phyloP scores from a whole-genome alignment of 1,284 basidiomycete species.

The Veloboletus limbatus region DNA sequence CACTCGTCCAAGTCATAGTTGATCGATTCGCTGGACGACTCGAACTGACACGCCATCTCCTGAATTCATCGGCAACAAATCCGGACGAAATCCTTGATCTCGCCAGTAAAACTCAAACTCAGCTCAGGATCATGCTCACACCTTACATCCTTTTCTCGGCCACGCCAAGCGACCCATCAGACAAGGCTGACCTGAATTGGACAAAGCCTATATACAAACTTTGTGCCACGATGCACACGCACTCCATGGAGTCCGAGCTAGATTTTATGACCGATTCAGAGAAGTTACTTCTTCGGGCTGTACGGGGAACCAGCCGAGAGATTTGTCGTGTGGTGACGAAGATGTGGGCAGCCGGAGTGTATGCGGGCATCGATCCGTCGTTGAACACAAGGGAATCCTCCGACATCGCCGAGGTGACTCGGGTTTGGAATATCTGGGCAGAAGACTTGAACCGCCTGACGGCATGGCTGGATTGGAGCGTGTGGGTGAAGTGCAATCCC shows the following conservation, averaged over 20 bases:
- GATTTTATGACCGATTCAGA: slow-evolving; percentile 37
- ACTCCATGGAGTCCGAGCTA: slow-evolving; percentile 18
- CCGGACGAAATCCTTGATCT: slow-evolving; percentile 8
- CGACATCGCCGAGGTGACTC: slow-evolving; percentile 3
- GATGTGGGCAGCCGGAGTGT: slow-evolving; percentile 43
- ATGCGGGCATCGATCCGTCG: slow-evolving; percentile 29
- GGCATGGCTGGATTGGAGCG: slow-evolving; percentile 42
- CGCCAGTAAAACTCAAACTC: slow-evolving; percentile 19
- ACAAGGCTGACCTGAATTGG: slow-evolving; percentile 23
- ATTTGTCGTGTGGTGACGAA: slow-evolving; percentile 46
- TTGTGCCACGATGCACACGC: slow-evolving; percentile 40
- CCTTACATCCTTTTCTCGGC: slow-evolving; percentile 20
- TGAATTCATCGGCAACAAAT: slow-evolving; percentile 26
- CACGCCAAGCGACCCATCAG: slow-evolving; percentile 3
- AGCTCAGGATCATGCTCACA: slow-evolving; percentile 24
- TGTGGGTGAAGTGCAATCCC: slow-evolving; percentile 40
- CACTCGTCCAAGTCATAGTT: slow-evolving; percentile 39
- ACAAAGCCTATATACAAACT: slow-evolving; percentile 23
- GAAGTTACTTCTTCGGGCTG: slow-evolving; percentile 31
- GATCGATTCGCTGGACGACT: slow-evolving; percentile 44
- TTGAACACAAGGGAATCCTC: slow-evolving; percentile 2
- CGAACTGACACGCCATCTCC: slow-evolving; percentile 37
- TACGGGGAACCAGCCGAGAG: slow-evolving; percentile 39
- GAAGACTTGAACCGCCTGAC: slow-evolving; percentile 32
- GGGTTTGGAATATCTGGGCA: slow-evolving; percentile 24